Percentiles rank a stretch among this genome's conserved stretches.
phyloP scores from a whole-genome alignment of 805 yeast species.

The Yamadazyma scolyti region DNA sequence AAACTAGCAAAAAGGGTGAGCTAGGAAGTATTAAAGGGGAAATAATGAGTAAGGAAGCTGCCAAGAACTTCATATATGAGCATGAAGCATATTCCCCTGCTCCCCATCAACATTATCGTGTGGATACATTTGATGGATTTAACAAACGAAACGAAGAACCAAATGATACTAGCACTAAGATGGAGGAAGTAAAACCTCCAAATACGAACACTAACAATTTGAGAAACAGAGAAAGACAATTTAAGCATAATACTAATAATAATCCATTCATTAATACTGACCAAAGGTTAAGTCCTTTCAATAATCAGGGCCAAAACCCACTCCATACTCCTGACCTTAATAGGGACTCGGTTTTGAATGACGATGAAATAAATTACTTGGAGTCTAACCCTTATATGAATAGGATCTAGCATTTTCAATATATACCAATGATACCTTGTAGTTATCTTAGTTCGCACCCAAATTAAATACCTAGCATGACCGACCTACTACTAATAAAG shows the following conservation, averaged over 20 bases:
- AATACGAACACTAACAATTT: no score
- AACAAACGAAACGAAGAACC: no score
- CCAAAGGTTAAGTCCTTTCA: no score
- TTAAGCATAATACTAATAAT: no score
- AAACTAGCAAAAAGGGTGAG: slow-evolving; percentile 7
- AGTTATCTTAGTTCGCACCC: no score
- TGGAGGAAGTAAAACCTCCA: no score
- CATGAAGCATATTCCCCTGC: slow-evolving; percentile 9
- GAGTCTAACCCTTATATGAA: slow-evolving; percentile 12
- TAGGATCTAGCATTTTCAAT: slow-evolving; percentile 2
- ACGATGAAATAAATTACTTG: slow-evolving; percentile 20
- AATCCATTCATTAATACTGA: no score
- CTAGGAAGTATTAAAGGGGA: slow-evolving; percentile 4
- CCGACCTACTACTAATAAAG: slow-evolving; percentile 17
- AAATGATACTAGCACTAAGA: no score
- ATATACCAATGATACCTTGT: no score
- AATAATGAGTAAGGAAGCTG: slow-evolving; percentile 14
- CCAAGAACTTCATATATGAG: slow-evolving; percentile 7
- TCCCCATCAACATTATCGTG: slow-evolving; percentile 14
- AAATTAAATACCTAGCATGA: no score
- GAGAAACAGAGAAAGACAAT: no score
- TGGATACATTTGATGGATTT: slow-evolving; percentile 12
- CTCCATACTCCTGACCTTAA: slow-evolving; percentile 1
- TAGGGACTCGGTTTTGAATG: slow-evolving; percentile 15
- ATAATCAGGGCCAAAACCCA: no score